Evolutionary conservation across 768 basidiomycete genomes (phyloP).

Genomic region (Chiua virens): DNA sequence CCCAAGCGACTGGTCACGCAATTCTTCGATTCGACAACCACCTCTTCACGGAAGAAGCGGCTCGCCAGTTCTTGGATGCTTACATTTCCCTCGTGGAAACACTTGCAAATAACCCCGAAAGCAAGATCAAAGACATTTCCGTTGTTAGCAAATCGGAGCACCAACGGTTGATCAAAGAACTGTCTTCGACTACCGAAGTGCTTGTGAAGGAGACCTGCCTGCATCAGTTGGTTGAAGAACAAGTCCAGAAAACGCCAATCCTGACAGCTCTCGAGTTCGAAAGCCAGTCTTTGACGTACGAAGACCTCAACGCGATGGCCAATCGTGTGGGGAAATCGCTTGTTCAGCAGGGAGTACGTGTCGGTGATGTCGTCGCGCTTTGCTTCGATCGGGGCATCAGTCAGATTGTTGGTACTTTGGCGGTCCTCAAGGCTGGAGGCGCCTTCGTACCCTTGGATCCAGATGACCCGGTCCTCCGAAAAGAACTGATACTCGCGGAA

Average conservation of each 20-base stretch:
- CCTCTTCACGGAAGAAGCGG: constrained; percentile 27
- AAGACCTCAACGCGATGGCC: constrained; percentile 30
- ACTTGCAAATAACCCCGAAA: constrained; percentile 11
- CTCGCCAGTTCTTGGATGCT: constrained; percentile 31
- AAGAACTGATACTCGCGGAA: constrained; percentile 28
- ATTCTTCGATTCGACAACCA: constrained; percentile 31
- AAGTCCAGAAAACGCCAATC: constrained; percentile 18
- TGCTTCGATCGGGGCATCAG: constrained; percentile 32
- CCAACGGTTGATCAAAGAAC: constrained; percentile 22
- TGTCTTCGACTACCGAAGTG: constrained; percentile 20
- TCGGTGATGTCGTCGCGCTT: constrained; percentile 26
- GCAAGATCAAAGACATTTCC: constrained; percentile 19
- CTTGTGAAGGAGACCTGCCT: constrained; percentile 15
- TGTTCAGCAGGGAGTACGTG: constrained; percentile 23
- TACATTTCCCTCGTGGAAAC: constrained; percentile 30
- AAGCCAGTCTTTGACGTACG: constrained; percentile 30
- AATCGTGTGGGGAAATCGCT: constrained; percentile 33
- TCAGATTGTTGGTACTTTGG: constrained; percentile 29
- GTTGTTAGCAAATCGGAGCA: constrained; percentile 15
- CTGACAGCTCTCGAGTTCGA: constrained; percentile 28
- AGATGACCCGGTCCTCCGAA: constrained; percentile 31
- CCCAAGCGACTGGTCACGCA: constrained; percentile 20
- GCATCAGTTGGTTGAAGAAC: constrained; percentile 20
- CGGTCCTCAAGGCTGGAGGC: constrained; percentile 34
- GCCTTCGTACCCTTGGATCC: constrained; percentile 23